Conservation (phyloP, 2,329 filamentous ascomycete genomes). For the Alternaria postmessia region DNA sequence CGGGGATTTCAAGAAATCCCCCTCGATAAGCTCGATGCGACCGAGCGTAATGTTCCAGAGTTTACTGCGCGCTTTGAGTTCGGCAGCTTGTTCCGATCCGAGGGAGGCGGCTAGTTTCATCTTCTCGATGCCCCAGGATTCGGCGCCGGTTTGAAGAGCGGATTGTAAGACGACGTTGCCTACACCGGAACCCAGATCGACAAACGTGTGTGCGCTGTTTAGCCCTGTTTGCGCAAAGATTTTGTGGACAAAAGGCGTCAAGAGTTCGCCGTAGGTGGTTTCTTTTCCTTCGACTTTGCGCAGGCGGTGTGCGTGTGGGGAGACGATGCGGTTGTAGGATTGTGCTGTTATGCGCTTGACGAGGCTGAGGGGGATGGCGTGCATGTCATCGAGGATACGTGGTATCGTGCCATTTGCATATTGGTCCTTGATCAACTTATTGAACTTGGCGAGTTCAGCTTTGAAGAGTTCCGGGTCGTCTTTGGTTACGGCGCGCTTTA, state of each 20-base stretch:
- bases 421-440: slow-evolving; percentile 70
- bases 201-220: slow-evolving; percentile 84
- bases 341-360: slow-evolving; percentile 85
- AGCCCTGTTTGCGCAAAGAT: slow-evolving; percentile 82
- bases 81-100: slow-evolving; percentile 78
- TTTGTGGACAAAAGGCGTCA: slow-evolving; percentile 82
- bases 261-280: slow-evolving; percentile 93
- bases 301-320: slow-evolving; percentile 83
- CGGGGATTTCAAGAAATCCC: slow-evolving; percentile 80
- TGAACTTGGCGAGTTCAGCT: slow-evolving; percentile 78
- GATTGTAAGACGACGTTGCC: slow-evolving; percentile 96
- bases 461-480: slow-evolving; percentile 75
- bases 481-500: slow-evolving; percentile 76
- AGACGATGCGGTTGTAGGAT: slow-evolving; percentile 91
- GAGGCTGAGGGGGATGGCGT: slow-evolving; percentile 69
- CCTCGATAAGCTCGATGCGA: slow-evolving; percentile 78
- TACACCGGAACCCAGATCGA: slow-evolving; percentile 94
- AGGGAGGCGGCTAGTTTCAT: slow-evolving; percentile 89
- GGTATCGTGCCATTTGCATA: slow-evolving; percentile 75
- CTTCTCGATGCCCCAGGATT: slow-evolving; percentile 96
- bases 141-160: slow-evolving; percentile 89
- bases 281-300: slow-evolving; percentile 88
- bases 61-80: slow-evolving; percentile 84
- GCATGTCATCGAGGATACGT: slow-evolving; percentile 73
- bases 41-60: slow-evolving; percentile 89